Evolutionary conservation across 2,329 filamentous ascomycete species (phyloP).

Genomic region (Nemania serpens): DNA sequence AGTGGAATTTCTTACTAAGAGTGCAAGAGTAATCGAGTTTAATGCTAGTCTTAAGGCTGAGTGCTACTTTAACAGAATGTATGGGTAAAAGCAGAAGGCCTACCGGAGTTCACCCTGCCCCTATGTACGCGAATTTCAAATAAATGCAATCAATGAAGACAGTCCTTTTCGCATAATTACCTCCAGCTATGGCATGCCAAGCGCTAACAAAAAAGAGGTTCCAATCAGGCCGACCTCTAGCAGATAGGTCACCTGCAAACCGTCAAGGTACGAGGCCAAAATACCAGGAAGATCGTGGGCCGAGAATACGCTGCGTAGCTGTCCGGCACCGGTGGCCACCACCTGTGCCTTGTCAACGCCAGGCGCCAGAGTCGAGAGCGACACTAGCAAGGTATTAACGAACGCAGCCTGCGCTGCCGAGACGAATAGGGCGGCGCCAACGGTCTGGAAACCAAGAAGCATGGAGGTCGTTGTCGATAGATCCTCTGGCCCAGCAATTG

Average conservation of each 20-base stretch:
- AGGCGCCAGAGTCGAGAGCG: not conserved
- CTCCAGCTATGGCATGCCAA: no score
- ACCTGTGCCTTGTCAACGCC: not conserved
- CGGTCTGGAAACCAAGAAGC: slow-evolving; percentile 30
- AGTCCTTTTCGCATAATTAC: no score
- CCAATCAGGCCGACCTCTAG: no score
- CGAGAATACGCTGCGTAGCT: not conserved
- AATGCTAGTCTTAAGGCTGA: no score
- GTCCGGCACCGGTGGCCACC: not conserved
- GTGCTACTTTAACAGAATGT: no score
- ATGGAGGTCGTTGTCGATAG: slow-evolving; percentile 39
- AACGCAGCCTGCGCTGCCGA: not conserved
- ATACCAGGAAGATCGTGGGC: not conserved
- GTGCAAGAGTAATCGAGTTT: no score
- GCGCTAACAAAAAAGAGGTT: no score
- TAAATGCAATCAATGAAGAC: no score
- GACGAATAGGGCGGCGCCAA: not conserved
- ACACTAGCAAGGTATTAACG: not conserved
- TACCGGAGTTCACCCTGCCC: no score
- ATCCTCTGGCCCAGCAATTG: slow-evolving; percentile 37
- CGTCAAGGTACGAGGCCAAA: not conserved
- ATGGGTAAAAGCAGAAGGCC: no score
- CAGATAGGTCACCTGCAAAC: not conserved
- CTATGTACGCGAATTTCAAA: no score
- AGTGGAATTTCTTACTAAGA: no score